Base-by-base conservation (phyloP, 306 rosid genomes). In the Vicia villosa region DNA sequence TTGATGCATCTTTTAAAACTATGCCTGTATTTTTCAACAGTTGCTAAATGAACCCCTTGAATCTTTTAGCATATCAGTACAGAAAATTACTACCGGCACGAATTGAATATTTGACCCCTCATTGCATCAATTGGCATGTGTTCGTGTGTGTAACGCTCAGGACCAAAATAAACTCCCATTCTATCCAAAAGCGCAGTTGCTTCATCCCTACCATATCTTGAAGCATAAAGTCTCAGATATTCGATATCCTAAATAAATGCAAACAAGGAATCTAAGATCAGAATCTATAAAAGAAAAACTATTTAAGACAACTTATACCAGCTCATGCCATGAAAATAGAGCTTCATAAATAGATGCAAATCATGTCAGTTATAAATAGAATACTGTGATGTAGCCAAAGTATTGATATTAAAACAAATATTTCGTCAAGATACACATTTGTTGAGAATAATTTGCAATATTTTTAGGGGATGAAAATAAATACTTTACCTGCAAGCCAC, bases 71-170 rank as follows among this genome's bases (percentile, higher is more conserved):
- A 13, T 10, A 63, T 62, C 47, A 7, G 10, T 12, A 9, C 32
- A 30, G 9, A 14, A 66, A 38, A 43, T 86, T 74, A 89, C 16
- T 86, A 80, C 14, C 87, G 88, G 69, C 99, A 94, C 21, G 86
- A 77, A 56, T 81, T 91, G 70, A 61, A 94, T 62, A 94, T 86
- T 82, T 94, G 96, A 52, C 96, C 97, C 68, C 97, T 90, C 99
- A 94, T 91, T 28, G 84, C 81, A 77, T 94, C 99, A 61, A 94
- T 70, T 22, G 97, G 92, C 88, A 84, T 77, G 73, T 94, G 99
- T 78, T 94, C 97, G 8, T 50, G 77, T 4, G 99, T 94, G 90
- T 94, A 94, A 34, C 89, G 91, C 82, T 90, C 98, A 2, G 98
- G 98, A 52, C 98, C 98, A 68, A 69, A 79, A 88, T 90, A 94